Percentiles rank a stretch among this genome's conserved stretches.
Evolutionary conservation across 176 grass and related monocot genomes (phyloP).

Genomic region (Hyparrhenia diplandra): DNA sequence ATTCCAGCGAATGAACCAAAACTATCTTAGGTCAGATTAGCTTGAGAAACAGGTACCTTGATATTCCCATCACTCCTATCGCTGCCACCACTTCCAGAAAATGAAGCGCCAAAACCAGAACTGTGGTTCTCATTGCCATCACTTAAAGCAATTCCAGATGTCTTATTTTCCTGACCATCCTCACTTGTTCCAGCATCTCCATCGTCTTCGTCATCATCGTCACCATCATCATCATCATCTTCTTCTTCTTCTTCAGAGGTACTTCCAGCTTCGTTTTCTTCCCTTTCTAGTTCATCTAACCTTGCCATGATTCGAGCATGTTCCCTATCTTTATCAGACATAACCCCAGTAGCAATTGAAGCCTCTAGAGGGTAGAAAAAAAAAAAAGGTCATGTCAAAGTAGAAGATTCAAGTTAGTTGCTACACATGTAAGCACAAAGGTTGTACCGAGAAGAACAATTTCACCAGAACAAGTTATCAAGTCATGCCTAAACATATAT

Average conservation of each 20-base stretch:
- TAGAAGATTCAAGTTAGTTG: constrained; percentile 15
- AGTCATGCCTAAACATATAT: background rate
- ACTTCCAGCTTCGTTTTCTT: constrained; percentile 68
- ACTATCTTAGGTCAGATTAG: background rate
- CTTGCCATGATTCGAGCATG: constrained; percentile 70
- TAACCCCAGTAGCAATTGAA: constrained; percentile 23
- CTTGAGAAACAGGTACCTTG: constrained; percentile 33
- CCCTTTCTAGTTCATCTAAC: constrained; percentile 71
- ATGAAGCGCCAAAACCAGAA: constrained; percentile 25
- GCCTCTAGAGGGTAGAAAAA: constrained; percentile 29
- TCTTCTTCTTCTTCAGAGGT: constrained; percentile 27
- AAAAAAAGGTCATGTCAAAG: constrained; percentile 3
- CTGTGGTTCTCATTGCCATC: background rate
- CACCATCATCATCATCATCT: constrained; percentile 19
- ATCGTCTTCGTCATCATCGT: too few species aligned
- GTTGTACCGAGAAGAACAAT: background rate
- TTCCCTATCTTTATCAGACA: constrained; percentile 55
- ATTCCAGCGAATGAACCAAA: background rate
- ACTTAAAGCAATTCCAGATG: constrained; percentile 13
- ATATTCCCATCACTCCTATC: constrained; percentile 23
- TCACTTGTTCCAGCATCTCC: constrained; percentile 29
- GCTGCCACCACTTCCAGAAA: constrained; percentile 14
- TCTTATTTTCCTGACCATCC: constrained; percentile 37
- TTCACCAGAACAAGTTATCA: background rate
- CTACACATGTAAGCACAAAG: background rate